Evolutionary conservation across 2,329 filamentous ascomycete genomes (phyloP).

Genomic region (Aspergillus phoenicis): DNA sequence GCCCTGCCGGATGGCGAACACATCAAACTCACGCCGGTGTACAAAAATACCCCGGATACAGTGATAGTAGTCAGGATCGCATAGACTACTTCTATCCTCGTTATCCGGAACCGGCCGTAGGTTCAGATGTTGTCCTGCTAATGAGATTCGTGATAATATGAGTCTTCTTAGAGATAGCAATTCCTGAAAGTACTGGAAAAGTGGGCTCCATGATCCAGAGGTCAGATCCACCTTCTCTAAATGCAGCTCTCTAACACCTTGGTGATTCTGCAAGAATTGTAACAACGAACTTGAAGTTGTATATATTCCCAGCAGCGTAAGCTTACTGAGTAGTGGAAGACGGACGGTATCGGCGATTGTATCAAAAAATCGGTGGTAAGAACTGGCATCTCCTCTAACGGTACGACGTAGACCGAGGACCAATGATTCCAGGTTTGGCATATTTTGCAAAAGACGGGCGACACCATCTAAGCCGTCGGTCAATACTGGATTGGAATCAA

Average conservation of each 20-base stretch:
- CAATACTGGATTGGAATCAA: not conserved
- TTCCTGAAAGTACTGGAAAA: not conserved
- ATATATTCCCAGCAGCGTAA: not conserved
- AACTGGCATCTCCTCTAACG: not conserved
- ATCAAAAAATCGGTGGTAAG: not conserved
- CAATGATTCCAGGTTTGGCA: not conserved
- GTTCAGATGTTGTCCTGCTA: not conserved
- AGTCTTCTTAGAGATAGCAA: not conserved
- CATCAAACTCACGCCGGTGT: constrained; percentile 4
- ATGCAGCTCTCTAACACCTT: not conserved
- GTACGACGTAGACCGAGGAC: constrained; percentile 1
- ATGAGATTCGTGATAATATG: not conserved
- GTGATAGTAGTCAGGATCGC: not conserved
- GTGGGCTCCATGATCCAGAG: not conserved
- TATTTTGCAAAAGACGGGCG: not conserved
- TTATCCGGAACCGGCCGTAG: not conserved
- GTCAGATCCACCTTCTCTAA: not conserved
- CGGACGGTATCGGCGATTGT: not conserved
- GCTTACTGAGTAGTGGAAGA: not conserved
- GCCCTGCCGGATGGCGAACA: not conserved
- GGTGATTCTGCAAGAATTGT: not conserved
- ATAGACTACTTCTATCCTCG: not conserved
- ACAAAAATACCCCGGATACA: not conserved
- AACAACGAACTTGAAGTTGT: not conserved
- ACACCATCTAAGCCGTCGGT: not conserved